These are phyloP conservation scores for Colletotrichum tamarilloi DNA, from an alignment of 2,329 filamentous ascomycete genomes.

Conservation along the genomic window DNA sequence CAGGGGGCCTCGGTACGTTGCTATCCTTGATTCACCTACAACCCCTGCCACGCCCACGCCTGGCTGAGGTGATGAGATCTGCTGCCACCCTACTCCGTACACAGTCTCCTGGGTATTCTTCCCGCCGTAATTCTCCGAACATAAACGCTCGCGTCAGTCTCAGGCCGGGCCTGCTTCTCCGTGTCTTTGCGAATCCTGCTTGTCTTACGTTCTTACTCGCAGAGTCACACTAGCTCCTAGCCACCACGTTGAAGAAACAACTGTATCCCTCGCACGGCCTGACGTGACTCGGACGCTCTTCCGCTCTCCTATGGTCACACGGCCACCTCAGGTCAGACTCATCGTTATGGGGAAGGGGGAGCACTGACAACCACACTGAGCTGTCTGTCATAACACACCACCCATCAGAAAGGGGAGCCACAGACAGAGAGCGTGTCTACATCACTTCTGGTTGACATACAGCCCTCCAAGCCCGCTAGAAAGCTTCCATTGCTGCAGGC, in stretches of 20 bases:
- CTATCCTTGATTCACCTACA: background rate
- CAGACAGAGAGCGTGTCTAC: background rate
- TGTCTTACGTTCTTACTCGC: background rate
- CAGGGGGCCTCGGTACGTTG: slow-evolving; percentile 9
- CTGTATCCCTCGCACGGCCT: background rate
- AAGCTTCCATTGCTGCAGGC: slow-evolving; percentile 20
- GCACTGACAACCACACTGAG: background rate
- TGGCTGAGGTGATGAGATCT: background rate
- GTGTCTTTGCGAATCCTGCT: background rate
- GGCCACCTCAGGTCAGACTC: background rate
- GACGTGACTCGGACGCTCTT: background rate
- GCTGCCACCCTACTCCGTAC: background rate
- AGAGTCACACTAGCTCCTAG: background rate
- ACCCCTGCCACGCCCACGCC: background rate
- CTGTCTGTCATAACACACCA: background rate
- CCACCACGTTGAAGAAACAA: background rate
- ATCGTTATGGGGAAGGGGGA: background rate
- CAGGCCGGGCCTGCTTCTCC: background rate
- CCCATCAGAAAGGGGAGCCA: background rate
- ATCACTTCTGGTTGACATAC: background rate
- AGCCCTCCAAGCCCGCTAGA: slow-evolving; percentile 26
- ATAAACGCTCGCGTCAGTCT: background rate
- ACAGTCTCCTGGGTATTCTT: background rate
- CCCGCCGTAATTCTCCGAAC: slow-evolving; percentile 3
- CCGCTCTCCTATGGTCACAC: background rate